Base-by-base conservation (phyloP, 1,139 yeast genomes). In the Zygosaccharomyces sapae region DNA sequence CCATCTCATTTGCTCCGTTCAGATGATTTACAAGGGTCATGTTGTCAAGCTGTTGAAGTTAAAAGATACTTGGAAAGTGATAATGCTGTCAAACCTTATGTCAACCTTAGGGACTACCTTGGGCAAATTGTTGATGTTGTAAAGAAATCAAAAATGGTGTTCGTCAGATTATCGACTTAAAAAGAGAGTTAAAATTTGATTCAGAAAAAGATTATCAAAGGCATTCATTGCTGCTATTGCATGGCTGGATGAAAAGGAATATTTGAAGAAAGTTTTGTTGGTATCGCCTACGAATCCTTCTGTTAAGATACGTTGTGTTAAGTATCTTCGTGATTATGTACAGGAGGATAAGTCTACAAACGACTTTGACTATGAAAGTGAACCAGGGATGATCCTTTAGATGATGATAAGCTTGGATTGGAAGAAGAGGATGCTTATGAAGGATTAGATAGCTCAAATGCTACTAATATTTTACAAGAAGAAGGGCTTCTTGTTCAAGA, bases 141-240 rank as follows among this genome's bases (percentile, higher is more conserved):
- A 10, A 80, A 81, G 54, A 65, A 66, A 1, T 90, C 95, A 0
- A 85, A 86, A 80, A 83, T 58, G 78, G 81, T 2, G 71, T 86
- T 19, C 74, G 95, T 35, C 83, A 85, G 22, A 74, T 81, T 38
- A 67, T 72, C 24, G 95, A 86, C 64, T 69, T 87, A 53, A 78
- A n/a, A 55, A 69, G 75, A 37, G 87, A 86, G 59, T 62, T 86
- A 38, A 79, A 78, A 27, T 73, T 81, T 60, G 79, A 76, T 48
- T 70, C 41, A 70, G 70, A 3, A 63, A 59, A 24, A 70, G 77
- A 5, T 65, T 74, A 1, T 68, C 75, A 9, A 76, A 77, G 45
- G 72, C 75, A 25, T 82, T 81, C 56, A 71, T 79, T 24, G 70
- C 80, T 2, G 72, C 79, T 1, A 72, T 81, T 5, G 68, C 75